These are phyloP conservation scores for Eucalyptus rudis DNA, from an alignment of 345 rosid species.

Conservation along the genomic window DNA sequence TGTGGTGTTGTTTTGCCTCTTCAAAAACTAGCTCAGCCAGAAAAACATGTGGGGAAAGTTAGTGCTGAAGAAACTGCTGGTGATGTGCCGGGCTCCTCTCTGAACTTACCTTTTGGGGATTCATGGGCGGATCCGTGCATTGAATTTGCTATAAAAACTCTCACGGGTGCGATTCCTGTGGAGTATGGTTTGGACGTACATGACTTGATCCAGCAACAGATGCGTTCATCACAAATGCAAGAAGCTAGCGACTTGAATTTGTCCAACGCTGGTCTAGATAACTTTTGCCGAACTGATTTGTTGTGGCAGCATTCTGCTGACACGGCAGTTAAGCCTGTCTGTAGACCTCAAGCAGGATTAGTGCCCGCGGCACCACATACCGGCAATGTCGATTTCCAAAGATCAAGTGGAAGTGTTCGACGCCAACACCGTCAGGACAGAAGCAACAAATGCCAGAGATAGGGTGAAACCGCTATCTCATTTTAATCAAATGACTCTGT, in stretches of 20 bases:
- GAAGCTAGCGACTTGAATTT: slow-evolving; percentile 10
- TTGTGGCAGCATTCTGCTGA: slow-evolving; percentile 15
- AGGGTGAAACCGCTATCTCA: not conserved
- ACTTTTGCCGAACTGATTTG: slow-evolving; percentile 18
- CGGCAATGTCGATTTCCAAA: slow-evolving; percentile 1
- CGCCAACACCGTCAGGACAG: slow-evolving; percentile 5
- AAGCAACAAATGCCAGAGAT: slow-evolving; percentile 7
- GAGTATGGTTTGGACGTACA: slow-evolving; percentile 20
- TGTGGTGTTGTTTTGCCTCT: not conserved
- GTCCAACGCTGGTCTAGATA: slow-evolving; percentile 12
- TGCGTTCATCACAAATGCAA: slow-evolving; percentile 14
- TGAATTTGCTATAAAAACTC: slow-evolving; percentile 87
- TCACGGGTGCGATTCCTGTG: slow-evolving; percentile 69
- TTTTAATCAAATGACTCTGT: not conserved
- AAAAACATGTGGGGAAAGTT: not conserved
- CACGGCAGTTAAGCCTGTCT: slow-evolving; percentile 4
- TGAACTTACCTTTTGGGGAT: slow-evolving; percentile 21
- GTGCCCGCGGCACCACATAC: slow-evolving; percentile 4
- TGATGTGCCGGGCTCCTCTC: slow-evolving; percentile 8
- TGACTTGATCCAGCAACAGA: slow-evolving; percentile 18
- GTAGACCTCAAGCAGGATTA: not conserved
- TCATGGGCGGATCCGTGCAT: slow-evolving; percentile 88
- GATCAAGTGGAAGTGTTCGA: slow-evolving; percentile 1
- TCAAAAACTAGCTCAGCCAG: not conserved
- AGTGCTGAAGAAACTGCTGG: slow-evolving; percentile 4